A percentile compares a stretch with the other conserved stretches of the same genome.
phyloP scores from a whole-genome alignment of 352 stramenopile genomes.

The Peronospora farinosa region DNA sequence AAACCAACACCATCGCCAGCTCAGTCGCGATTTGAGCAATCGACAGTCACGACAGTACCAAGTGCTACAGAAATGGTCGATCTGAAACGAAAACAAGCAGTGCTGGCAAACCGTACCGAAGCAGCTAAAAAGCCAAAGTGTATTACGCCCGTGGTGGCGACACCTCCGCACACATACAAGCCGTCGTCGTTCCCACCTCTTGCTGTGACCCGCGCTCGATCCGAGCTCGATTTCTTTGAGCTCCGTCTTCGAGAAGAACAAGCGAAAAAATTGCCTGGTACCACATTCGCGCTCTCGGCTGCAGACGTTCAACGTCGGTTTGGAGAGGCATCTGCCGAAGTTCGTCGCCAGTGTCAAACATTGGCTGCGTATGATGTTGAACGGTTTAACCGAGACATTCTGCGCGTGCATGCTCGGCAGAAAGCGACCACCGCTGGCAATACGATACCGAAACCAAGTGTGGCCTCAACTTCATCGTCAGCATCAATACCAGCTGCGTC shows the following conservation, averaged over 20 bases:
- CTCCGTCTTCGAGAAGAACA: slow-evolving; percentile 22
- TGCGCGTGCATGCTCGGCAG: slow-evolving; percentile 54
- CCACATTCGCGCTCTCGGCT: slow-evolving; percentile 7
- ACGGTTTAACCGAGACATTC: slow-evolving; percentile 53
- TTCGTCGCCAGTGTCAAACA: slow-evolving; percentile 38
- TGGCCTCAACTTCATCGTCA: neutral
- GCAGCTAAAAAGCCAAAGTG: slow-evolving; percentile 12
- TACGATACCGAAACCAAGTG: slow-evolving; percentile 2
- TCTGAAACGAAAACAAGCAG: slow-evolving; percentile 21
- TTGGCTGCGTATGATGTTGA: slow-evolving; percentile 44
- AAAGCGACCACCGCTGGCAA: slow-evolving; percentile 34
- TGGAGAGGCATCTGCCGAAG: slow-evolving; percentile 18
- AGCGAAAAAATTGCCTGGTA: neutral
- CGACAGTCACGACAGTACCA: neutral
- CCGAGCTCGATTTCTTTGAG: slow-evolving; percentile 40
- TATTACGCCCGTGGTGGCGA: slow-evolving; percentile 1
- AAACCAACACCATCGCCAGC: slow-evolving; percentile 17
- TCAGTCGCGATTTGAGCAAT: neutral
- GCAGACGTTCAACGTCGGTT: slow-evolving; percentile 33
- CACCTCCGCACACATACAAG: slow-evolving; percentile 21
- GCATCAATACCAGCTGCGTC: neutral
- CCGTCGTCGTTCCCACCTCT: slow-evolving; percentile 41
- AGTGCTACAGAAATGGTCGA: slow-evolving; percentile 5
- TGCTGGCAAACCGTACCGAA: slow-evolving; percentile 1
- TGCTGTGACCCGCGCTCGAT: slow-evolving; percentile 23